These are phyloP conservation scores for Cordyceps fumosorosea DNA, from an alignment of 2,329 filamentous ascomycete genomes.

Conservation along the genomic window DNA sequence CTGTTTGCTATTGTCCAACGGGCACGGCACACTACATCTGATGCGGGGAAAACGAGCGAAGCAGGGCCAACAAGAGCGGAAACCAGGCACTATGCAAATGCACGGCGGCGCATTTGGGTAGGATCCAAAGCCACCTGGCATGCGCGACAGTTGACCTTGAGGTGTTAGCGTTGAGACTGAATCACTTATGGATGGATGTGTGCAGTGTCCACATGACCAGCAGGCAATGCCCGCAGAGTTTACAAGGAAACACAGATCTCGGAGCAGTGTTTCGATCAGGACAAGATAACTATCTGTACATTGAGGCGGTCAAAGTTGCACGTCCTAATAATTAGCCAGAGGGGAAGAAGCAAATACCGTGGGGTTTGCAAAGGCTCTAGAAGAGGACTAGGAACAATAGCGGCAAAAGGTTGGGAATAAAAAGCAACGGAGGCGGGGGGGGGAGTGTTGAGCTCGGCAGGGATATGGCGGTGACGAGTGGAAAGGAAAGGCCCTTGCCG, in stretches of 20 bases:
- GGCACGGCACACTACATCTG: not conserved
- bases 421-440: not conserved
- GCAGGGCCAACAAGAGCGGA: not conserved
- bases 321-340: not conserved
- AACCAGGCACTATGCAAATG: not conserved
- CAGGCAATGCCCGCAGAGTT: no score
- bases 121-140: no score
- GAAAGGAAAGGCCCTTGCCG: slow-evolving; percentile 3
- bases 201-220: no score
- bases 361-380: not conserved
- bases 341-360: not conserved
- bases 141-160: no score
- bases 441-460: not conserved
- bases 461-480: slow-evolving; percentile 3
- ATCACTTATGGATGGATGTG: no score
- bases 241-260: no score
- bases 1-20: slow-evolving; percentile 1
- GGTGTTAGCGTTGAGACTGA: no score
- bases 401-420: not conserved
- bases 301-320: not conserved
- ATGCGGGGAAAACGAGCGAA: not conserved
- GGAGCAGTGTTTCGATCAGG: not conserved
- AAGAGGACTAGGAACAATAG: not conserved
- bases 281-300: not conserved
- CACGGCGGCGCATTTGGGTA: not conserved